A percentile compares a stretch with the other conserved stretches of the same genome.
Evolutionary conservation across 768 basidiomycete genomes (phyloP).

Genomic region (Leccinum subgranulosum): DNA sequence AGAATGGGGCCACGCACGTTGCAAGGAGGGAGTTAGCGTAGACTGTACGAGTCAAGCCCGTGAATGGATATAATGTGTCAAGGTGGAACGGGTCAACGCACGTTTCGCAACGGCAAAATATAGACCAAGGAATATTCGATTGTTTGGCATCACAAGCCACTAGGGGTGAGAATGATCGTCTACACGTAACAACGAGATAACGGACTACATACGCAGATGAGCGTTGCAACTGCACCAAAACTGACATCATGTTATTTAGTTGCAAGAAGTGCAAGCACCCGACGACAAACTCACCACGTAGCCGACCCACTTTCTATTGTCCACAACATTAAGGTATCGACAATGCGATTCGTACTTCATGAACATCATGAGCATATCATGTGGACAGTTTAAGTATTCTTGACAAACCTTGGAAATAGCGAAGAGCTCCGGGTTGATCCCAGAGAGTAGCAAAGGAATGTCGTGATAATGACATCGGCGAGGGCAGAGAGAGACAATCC

Average conservation of each 20-base stretch:
- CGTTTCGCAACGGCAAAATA: slow-evolving; percentile 25
- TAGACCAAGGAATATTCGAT: slow-evolving; percentile 25
- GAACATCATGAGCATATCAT: neutral
- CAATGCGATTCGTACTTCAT: slow-evolving; percentile 20
- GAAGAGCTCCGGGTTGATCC: slow-evolving; percentile 32
- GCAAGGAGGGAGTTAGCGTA: slow-evolving; percentile 28
- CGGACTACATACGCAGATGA: slow-evolving; percentile 16
- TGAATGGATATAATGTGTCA: neutral
- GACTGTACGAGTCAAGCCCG: slow-evolving; percentile 4
- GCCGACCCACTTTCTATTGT: slow-evolving; percentile 23
- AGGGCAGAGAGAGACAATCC: slow-evolving; percentile 44
- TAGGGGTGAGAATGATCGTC: neutral
- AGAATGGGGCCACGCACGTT: slow-evolving; percentile 8
- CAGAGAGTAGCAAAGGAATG: slow-evolving; percentile 40
- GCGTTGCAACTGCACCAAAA: slow-evolving; percentile 12
- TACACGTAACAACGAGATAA: neutral
- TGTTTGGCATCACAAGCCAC: slow-evolving; percentile 24
- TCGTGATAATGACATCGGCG: slow-evolving; percentile 46
- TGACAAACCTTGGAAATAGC: slow-evolving; percentile 32
- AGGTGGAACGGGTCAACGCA: slow-evolving; percentile 2
- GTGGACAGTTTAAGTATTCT: neutral
- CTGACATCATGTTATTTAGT: slow-evolving; percentile 2
- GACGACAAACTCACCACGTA: slow-evolving; percentile 14
- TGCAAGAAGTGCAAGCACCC: neutral
- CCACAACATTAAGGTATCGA: slow-evolving; percentile 23